Evolutionary conservation across 305 asterid species (phyloP), one percentile per base, ranked within the genome.

Genomic region (Plantago coronopus): DNA sequence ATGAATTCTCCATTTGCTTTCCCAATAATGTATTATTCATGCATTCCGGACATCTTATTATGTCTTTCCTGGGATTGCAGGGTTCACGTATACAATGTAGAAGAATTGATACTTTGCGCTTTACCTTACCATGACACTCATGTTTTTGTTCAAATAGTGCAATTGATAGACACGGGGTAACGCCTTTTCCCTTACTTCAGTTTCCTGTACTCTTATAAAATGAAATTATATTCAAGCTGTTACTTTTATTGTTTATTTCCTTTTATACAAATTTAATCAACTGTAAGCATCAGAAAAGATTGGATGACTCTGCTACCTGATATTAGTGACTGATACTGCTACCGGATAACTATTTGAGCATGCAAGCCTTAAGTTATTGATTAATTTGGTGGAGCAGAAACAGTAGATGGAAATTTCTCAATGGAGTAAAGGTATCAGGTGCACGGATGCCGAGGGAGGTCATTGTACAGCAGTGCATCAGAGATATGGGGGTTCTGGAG

Each of bases 41-140:
- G 50, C 40, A 21, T 38, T 57, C 58, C 3, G 13, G 54, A 43
- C 4, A 17, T 7, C 38, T 34, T 3, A 42, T 63, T 42, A 10
- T 49, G 11, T 19, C 48, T 37, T 21, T 7, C 47, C 22, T 48
- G 61, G 69, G 58, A 49, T 22, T 71, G 73, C 68, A 93, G 99
- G 89, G 70, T 85, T 79, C 95, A 89, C 64, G 79, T 69, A 20
- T 77, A 79, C 82, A 87, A 89, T 72, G 63, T 54, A 10, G 99
- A 89, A 57, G 97, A 87, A 57, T 77, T 89, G 75, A 83, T 93
- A 68, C 72, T 93, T 63, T 87, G 99, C 73, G 78, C 88, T 40
- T 68, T 93, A 81, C 99, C 99, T 0, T 93, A 83, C 75, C 99
- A 89, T 69, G 97, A 89, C 63, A 85, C 97, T 3, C 90, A 78